Evolutionary conservation across 228 moss, liverwort and hornwort species (phyloP), one percentile per base, ranked within the genome.

Genomic region (Sphagnum fallax): DNA sequence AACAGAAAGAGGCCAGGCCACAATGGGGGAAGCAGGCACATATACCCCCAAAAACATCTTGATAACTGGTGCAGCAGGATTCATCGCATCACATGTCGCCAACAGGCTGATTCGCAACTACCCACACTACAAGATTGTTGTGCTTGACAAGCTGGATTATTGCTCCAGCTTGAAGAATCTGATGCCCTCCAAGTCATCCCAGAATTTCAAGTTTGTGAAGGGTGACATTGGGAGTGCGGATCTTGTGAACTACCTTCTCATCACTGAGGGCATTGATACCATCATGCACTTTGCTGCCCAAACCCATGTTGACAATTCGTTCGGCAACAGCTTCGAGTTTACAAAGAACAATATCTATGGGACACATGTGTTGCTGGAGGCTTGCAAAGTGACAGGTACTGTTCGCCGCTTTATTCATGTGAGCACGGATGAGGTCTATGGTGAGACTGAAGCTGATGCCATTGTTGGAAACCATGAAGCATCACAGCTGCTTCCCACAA

Each of bases 211-310:
- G 79, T 93, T 93, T 49, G 93, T 93, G 10, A 93, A 88, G 65
- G 93, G 90, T 1, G 93, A 93, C 78, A 93, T 93, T 60, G 93
- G 75, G 4, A 90, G 90, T 47, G 88, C 87, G 55, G 93, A 93
- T 77, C 87, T 93, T 6, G 93, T 93, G 16, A 88, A 93, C 72
- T 93, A 79, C 63, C 71, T 93, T 49, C 83, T 93, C 50, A 75
- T 89, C 68, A 87, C 88, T 8, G 93, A 93, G 74, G 83, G 80
- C 64, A 93, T 93, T 53, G 93, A 90, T 71, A 93, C 93, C 5
- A 90, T 93, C 68, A 93, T 93, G 93, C 93, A 93, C 78, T 93
- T 93, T 32, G 93, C 90, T 5, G 93, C 90, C 0, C 93, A 93
- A 64, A 93, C 90, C 0, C 93, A 93, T 74, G 93, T 93, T 5